These are phyloP conservation scores for Conringia planisiliqua DNA, from an alignment of 345 rosid genomes.

Conservation along the genomic window DNA sequence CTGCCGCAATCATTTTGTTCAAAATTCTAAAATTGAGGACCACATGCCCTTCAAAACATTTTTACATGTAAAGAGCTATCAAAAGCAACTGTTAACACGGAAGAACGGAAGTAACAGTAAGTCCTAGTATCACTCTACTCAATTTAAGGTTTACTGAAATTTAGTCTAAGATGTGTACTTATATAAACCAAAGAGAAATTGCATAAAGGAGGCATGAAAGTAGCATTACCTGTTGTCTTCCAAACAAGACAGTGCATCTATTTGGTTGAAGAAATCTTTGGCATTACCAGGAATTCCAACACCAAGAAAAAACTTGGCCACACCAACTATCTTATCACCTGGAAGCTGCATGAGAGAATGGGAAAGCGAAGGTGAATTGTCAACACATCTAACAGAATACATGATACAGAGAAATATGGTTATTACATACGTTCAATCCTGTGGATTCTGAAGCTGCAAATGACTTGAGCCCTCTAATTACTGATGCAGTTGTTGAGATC, in stretches of 20 bases:
- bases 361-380: constrained; percentile 12
- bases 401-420: neutral
- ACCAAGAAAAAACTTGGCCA: constrained; percentile 86
- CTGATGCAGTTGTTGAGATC: constrained; percentile 77
- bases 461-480: constrained; percentile 72
- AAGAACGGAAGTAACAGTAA: neutral
- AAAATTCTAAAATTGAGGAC: neutral
- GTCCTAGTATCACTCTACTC: neutral
- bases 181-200: neutral
- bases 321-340: constrained; percentile 67
- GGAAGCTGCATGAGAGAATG: constrained; percentile 63
- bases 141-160: neutral
- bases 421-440: constrained; percentile 52
- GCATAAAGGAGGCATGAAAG: neutral
- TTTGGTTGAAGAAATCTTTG: constrained; percentile 77
- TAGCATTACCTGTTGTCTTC: constrained; percentile 72
- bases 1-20: neutral
- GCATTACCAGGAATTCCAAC: constrained; percentile 89
- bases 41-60: neutral
- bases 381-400: constrained; percentile 3
- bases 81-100: neutral
- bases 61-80: neutral
- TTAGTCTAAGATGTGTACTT: neutral
- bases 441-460: constrained; percentile 60
- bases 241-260: constrained; percentile 75